Base-by-base conservation (phyloP, 2,329 filamentous ascomycete species). In the Cercospora nicotianae region DNA sequence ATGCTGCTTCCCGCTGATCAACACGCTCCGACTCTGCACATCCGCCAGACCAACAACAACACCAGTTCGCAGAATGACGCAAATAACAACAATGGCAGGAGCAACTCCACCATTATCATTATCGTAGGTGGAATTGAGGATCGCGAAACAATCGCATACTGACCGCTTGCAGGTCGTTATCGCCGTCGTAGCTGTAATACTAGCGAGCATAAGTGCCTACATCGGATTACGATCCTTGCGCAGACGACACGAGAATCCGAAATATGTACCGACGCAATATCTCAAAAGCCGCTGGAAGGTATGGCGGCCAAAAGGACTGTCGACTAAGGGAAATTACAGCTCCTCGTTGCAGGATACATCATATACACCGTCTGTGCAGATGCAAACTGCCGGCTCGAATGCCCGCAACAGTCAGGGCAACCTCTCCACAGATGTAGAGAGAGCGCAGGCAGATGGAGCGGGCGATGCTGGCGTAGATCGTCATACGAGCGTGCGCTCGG, bases 401-500 rank as follows among this genome's bases (percentile, higher is more conserved):
- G 70, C 70, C 6, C 67, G 70, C 61, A 67, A 69, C 18, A 75
- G 72, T 60, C 60, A 71, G 28, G 67, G 71, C 36, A 64, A 73
- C 33, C 45, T 75, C 8, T 64, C 69, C 16, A 30, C 62, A 16
- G 73, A 74, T 60, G n/a, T 74, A n/a, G 69, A 74, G 65, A 68
- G 70, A 28, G 69, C 67, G 28, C 72, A 76, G 57, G 71, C 65
- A 30, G 68, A 33, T 64, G 70, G 72, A 69, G 70, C 66, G 36
- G 65, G 64, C 39, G 63, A 66, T 28, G 79, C 78, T 26, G 82
- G 81, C 3, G 87, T 97, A 12, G 91, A 94, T 77, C 87, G 94
- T 33, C 91, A 94, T 74, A 93, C 92, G 1, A 96, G 92, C 8
- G 85, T 98, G 57, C 90, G 94, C 65, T 96, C 93, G n/a, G 89